Percentiles rank a stretch among this genome's conserved stretches.
Evolutionary conservation across 257 asterid species (phyloP).

Genomic region (Striga asiatica): DNA sequence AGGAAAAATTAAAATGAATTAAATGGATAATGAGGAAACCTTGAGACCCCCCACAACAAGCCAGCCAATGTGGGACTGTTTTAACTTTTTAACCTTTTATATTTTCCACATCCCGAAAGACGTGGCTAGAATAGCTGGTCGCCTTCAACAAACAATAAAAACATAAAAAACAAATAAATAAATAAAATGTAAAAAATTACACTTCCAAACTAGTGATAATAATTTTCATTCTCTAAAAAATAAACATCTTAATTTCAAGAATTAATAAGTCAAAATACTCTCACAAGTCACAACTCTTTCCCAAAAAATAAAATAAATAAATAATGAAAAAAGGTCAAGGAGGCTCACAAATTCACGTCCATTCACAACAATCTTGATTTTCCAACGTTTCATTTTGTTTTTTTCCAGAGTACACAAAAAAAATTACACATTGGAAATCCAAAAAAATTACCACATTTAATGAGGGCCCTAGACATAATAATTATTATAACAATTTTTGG

Average conservation of each 20-base stretch:
- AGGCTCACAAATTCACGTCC: constrained; percentile 40
- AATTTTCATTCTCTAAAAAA: neutral
- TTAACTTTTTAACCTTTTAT: constrained; percentile 5
- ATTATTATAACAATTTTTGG: neutral
- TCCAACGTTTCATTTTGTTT: too few relatives aligned
- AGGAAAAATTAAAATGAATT: neutral
- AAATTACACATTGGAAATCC: constrained; percentile 20
- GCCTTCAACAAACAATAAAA: constrained; percentile 14
- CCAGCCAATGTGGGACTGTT: constrained; percentile 17
- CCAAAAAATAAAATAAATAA: neutral
- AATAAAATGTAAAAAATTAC: neutral
- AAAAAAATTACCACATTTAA: too few relatives aligned
- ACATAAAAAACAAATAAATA: neutral
- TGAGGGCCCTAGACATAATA: neutral
- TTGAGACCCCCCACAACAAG: neutral
- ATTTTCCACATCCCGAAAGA: constrained; percentile 32
- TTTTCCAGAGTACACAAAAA: neutral
- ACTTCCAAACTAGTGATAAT: neutral
- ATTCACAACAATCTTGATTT: constrained; percentile 23
- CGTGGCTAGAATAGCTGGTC: constrained; percentile 50
- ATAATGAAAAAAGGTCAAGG: constrained; percentile 18
- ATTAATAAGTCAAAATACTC: too few relatives aligned
- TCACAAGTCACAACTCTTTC: too few relatives aligned
- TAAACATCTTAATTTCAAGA: neutral
- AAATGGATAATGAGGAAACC: neutral